Evolutionary conservation across 2,329 filamentous ascomycete genomes (phyloP).

Genomic region (Gliomastix tumulicola): DNA sequence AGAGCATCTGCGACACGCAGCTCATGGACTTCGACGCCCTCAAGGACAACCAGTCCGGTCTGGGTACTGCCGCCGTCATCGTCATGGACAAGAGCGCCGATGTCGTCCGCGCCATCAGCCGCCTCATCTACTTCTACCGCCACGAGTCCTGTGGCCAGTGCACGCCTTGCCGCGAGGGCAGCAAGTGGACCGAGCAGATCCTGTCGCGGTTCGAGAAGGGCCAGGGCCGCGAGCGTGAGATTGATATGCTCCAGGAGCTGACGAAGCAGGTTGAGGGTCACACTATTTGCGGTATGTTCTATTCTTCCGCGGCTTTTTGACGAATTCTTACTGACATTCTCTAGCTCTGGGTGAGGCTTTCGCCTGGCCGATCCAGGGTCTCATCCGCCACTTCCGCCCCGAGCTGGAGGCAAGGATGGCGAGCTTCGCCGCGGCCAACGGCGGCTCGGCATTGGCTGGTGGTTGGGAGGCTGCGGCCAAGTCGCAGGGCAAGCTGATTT

Average conservation of each 20-base stretch:
- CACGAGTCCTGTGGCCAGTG: conserved; percentile 98
- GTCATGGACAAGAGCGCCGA: conserved; percentile 99
- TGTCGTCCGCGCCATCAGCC: conserved; percentile 87
- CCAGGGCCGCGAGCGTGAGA: conserved; percentile 81
- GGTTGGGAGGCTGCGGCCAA: conserved; percentile 75
- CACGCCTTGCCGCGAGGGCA: conserved; percentile 98
- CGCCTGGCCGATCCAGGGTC: conserved; percentile 95
- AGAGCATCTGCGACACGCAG: conserved; percentile 84
- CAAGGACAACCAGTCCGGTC: conserved; percentile 95
- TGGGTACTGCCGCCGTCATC: conserved; percentile 94
- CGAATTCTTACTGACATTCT: conserved; percentile 16
- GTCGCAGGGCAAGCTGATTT: conserved; percentile 74
- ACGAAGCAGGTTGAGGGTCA: conserved; percentile 99
- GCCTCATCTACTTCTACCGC: conserved; percentile 94
- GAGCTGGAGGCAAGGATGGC: conserved; percentile 90
- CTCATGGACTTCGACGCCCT: conserved; percentile 98
- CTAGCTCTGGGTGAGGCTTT: conserved; percentile 90
- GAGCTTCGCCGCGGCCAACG: conserved; percentile 66
- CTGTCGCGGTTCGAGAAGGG: conserved; percentile 95
- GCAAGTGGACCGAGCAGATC: conserved; percentile 99
- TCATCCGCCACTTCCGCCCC: conserved; percentile 96
- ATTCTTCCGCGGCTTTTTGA: background rate
- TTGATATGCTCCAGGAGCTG: conserved; percentile 98
- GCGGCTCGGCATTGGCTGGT: conserved; percentile 72
- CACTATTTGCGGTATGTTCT: conserved; percentile 81